Base-by-base conservation (phyloP, 2,329 filamentous ascomycete species). In the Epichloe festucae region DNA sequence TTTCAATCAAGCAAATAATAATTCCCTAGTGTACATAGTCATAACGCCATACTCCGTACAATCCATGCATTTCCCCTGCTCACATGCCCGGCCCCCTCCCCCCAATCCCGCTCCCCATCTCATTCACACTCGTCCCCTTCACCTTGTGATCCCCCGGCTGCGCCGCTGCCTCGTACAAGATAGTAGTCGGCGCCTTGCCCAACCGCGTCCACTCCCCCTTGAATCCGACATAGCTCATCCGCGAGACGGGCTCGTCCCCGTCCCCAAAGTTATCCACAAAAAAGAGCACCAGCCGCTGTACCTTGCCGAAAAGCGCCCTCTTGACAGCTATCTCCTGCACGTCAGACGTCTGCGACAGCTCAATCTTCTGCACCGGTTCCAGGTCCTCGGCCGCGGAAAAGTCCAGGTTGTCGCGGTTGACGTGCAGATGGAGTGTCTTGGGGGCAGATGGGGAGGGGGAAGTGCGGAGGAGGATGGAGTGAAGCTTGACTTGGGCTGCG, bases 201-300 rank as follows among this genome's bases (percentile, higher is more conserved):
- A 95, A 69, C 65, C 83, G 82, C 79, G 93, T 93, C 76, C 89
- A 97, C 69, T 95, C 88, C 23, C 93, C 93, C 70, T 88, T 90
- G 73, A 98, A 97, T 1, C 87, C 93, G 52, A 97, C 57, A 69
- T 96, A 98, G 55, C 76, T 82, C 2, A 97, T 66, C 47, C 82
- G 77, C 44, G 87, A 91, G 51, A 85, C 81, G 51, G 94, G 87
- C 63, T 90, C 87, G 14, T 89, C 86, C 0, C 82, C 88, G 46
- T 81, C 78, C 59, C 82, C 78, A 68, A 91, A 95, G 64, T 97
- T 98, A 65, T 96, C 88, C 60, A 87, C 84, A 60, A 97, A 86
- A 72, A 97, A 97, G 48, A 98, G 73, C 14, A 84, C 81, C 55
- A 98, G 72, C 19, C 78, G 83, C 46, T 87, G 85, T n/a, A 90